These are phyloP conservation scores for Cytospora piceicola DNA, from an alignment of 2,329 filamentous ascomycete species.

Conservation along the genomic window DNA sequence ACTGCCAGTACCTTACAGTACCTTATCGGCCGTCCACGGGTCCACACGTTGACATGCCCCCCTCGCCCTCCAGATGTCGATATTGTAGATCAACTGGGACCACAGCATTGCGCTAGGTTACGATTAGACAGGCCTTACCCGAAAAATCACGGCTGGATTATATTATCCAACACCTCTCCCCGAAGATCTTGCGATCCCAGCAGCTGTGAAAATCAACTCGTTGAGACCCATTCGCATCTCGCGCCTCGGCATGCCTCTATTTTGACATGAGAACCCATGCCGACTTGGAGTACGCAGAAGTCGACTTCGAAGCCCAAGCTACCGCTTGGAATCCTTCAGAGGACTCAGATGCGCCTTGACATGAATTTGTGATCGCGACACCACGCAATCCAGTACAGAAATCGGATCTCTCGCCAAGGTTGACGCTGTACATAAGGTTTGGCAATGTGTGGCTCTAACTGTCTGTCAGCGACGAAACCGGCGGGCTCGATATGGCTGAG, in stretches of 20 bases:
- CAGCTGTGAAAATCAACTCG: background rate
- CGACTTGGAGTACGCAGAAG: too few relatives aligned
- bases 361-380: background rate
- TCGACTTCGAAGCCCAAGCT: background rate
- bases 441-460: background rate
- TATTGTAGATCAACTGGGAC: too few relatives aligned
- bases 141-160: too few relatives aligned
- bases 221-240: background rate
- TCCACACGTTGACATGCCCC: too few relatives aligned
- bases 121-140: too few relatives aligned
- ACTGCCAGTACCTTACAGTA: too few relatives aligned
- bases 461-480: background rate
- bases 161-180: too few relatives aligned
- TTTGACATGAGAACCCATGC: background rate
- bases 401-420: background rate
- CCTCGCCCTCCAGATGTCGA: too few relatives aligned
- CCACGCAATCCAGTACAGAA: background rate
- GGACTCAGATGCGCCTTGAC: background rate
- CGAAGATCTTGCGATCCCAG: background rate
- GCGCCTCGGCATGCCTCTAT: too few relatives aligned
- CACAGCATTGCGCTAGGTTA: too few relatives aligned
- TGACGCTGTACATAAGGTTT: background rate
- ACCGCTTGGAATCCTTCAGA: background rate
- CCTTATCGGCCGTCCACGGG: too few relatives aligned
- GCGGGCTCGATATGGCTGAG: too few relatives aligned